Evolutionary conservation across 768 basidiomycete genomes (phyloP).

Genomic region (Lactarius trivialis): DNA sequence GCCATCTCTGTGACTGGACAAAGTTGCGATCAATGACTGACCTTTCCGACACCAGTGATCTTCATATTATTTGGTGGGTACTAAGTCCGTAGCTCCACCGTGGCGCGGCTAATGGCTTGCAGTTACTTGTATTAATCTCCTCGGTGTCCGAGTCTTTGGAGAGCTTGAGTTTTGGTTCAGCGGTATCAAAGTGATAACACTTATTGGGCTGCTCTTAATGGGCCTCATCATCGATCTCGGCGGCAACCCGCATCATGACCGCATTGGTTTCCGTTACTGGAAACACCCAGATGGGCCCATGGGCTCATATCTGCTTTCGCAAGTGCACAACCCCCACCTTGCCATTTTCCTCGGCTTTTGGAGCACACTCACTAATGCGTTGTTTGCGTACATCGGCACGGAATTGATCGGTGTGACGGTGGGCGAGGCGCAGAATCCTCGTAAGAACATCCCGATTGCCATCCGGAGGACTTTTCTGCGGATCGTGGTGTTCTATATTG

Average conservation of each 20-base stretch:
- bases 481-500: slow-evolving; percentile 58
- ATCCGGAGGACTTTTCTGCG: slow-evolving; percentile 59
- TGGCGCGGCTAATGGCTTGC: background rate
- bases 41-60: slow-evolving; percentile 34
- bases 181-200: slow-evolving; percentile 53
- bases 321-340: slow-evolving; percentile 43
- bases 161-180: slow-evolving; percentile 74
- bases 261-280: slow-evolving; percentile 35
- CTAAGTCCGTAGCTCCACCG: background rate
- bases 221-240: slow-evolving; percentile 38
- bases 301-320: slow-evolving; percentile 43
- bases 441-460: slow-evolving; percentile 68
- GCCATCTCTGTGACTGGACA: slow-evolving; percentile 26
- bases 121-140: slow-evolving; percentile 52
- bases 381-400: slow-evolving; percentile 66
- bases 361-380: slow-evolving; percentile 60
- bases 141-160: slow-evolving; percentile 61
- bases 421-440: slow-evolving; percentile 60
- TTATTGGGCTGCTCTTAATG: slow-evolving; percentile 45
- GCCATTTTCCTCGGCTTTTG: slow-evolving; percentile 66
- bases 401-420: slow-evolving; percentile 67
- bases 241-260: slow-evolving; percentile 34
- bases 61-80: slow-evolving; percentile 52
- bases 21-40: background rate
- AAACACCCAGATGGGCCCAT: slow-evolving; percentile 51